These are phyloP conservation scores for Melaleuca alternifolia DNA, from an alignment of 345 rosid species.

Conservation along the genomic window DNA sequence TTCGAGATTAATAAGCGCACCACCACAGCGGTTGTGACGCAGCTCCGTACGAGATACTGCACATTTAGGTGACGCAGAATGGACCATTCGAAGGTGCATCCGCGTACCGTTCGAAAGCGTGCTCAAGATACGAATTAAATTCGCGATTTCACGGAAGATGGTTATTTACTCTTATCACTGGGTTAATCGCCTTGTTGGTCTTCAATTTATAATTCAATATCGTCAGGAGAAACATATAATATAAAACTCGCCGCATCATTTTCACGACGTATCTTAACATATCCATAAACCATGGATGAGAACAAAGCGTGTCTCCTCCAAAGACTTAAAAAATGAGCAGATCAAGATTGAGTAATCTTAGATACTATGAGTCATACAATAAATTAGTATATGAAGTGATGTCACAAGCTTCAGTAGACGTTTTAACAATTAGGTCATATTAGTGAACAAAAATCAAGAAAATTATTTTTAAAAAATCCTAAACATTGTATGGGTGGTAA, in stretches of 20 bases:
- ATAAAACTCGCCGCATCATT: not conserved
- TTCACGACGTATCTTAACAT: not conserved
- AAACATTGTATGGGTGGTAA: not conserved
- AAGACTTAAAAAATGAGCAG: not conserved
- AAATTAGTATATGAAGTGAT: not conserved
- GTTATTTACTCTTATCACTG: not conserved
- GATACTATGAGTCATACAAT: not conserved
- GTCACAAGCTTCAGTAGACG: not conserved
- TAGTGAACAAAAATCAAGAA: not conserved
- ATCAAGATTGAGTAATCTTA: not conserved
- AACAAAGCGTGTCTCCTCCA: not conserved
- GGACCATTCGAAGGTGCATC: not conserved
- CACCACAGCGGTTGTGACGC: not conserved
- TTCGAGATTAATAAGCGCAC: not conserved
- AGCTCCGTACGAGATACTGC: not conserved
- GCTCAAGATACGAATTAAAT: not conserved
- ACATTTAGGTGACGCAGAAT: no score
- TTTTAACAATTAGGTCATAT: not conserved
- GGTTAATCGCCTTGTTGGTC: not conserved
- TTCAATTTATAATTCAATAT: not conserved
- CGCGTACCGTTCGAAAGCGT: accelerated
- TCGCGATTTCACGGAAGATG: not conserved
- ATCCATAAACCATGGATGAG: not conserved
- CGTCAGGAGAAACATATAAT: not conserved
- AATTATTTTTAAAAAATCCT: not conserved